Evolutionary conservation across 2,329 filamentous ascomycete genomes (phyloP).

Genomic region (Aspergillus texensis): DNA sequence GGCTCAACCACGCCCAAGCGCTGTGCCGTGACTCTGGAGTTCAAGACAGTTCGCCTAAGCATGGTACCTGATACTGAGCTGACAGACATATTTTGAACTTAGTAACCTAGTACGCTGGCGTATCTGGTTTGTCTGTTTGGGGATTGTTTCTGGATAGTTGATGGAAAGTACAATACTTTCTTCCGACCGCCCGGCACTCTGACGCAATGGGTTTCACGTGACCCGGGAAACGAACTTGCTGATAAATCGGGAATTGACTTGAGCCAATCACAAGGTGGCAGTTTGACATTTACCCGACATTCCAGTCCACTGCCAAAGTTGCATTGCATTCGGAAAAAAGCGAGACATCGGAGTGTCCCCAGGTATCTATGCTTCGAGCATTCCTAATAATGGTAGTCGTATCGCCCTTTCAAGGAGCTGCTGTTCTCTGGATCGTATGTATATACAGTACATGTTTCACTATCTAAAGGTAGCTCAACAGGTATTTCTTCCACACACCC

Average conservation of each 20-base stretch:
- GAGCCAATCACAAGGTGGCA: conserved; percentile 26
- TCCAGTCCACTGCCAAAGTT: neutral
- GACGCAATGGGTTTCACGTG: conserved; percentile 39
- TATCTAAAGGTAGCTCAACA: neutral
- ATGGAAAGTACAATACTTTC: conserved; percentile 15
- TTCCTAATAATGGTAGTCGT: neutral
- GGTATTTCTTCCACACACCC: neutral
- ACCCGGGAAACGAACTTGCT: conserved; percentile 16
- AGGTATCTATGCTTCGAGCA: neutral
- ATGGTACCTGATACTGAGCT: conserved; percentile 36
- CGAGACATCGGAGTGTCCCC: no score
- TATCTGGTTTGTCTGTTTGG: neutral
- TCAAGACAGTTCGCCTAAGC: conserved; percentile 33
- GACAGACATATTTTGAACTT: conserved; percentile 32
- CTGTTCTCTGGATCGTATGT: neutral
- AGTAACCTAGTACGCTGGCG: neutral
- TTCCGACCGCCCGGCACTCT: conserved; percentile 25
- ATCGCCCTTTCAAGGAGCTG: neutral
- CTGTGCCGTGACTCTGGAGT: conserved; percentile 23
- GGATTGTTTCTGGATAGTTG: neutral
- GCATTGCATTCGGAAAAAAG: neutral
- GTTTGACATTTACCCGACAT: conserved; percentile 20
- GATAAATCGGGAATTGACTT: conserved; percentile 28
- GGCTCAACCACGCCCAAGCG: conserved; percentile 25
- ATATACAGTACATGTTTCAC: neutral